Base-by-base conservation (phyloP, 257 asterid genomes). In the Rhazya stricta region DNA sequence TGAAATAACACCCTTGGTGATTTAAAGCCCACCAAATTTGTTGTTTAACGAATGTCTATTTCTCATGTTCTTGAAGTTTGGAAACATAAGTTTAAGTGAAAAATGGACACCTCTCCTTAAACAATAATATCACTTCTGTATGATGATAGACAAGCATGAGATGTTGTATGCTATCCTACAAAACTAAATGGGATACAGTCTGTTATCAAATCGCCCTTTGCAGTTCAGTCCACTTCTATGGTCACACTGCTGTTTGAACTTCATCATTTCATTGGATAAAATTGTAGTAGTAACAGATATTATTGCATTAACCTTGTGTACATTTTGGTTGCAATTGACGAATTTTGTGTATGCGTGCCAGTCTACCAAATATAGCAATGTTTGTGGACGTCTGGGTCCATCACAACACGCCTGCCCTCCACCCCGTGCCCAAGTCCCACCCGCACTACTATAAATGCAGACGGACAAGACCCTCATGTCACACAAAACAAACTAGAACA, bases 131-230 rank as follows among this genome's bases (percentile, higher is more conserved):
- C 5, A 0, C 6, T 0, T 4, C 21, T 57, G 63, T 57, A 57
- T 57, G 1, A 57, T 25, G 63, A 57, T n/a, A 9, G 63, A 57
- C 7, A 57, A 9, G 63, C 63, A 61, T 12, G 69, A 63, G 6
- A 6, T 63, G 69, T 62, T 63, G 69, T 62, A 34, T 62, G 25
- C 45, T 63, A 36, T 34, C 15, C 18, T 63, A 63, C 69, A 63
- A 63, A 34, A 63, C 45, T 63, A 34, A 34, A 63, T 63, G 69
- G 69, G 18, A 63, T 63, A 63, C 69, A 63, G 69, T 32, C 69
- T 63, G 69, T 34, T 18, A 7, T 29, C 15, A 7, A 56, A 3
- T 25, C 16, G 25, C 43, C 16, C 45, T 36, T 61, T 15, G 42
- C 25, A 12, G 9, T 34, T 32, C 61, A 29, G 69, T 63, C 69